These are phyloP conservation scores for Sarocladium strictum DNA, from an alignment of 2,329 filamentous ascomycete species.

Conservation along the genomic window DNA sequence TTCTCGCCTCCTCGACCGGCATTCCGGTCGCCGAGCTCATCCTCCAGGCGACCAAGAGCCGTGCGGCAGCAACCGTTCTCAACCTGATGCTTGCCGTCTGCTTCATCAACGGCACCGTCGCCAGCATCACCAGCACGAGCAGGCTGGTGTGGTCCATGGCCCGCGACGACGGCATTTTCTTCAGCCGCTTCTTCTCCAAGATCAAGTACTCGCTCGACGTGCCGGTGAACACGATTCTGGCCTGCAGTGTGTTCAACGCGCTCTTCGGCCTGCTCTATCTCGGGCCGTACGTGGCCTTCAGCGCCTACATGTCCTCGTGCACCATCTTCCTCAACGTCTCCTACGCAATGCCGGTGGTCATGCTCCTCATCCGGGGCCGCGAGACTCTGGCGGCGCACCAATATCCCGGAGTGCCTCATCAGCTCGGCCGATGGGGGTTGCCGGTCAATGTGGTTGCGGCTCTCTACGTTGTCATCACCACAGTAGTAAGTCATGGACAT, in stretches of 20 bases:
- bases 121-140: constrained; percentile 35
- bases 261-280: constrained; percentile 40
- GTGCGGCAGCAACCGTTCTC: constrained; percentile 32
- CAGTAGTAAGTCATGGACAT: constrained; percentile 24
- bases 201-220: constrained; percentile 33
- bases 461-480: constrained; percentile 32
- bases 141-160: constrained; percentile 40
- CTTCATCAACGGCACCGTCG: constrained; percentile 40
- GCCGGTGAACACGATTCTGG: constrained; percentile 33
- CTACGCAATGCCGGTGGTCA: constrained; percentile 35
- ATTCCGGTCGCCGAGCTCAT: constrained; percentile 42
- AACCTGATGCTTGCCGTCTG: constrained; percentile 35
- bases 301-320: constrained; percentile 37
- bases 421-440: constrained; percentile 23
- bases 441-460: constrained; percentile 25
- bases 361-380: constrained; percentile 30
- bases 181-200: constrained; percentile 27
- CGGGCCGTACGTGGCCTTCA: constrained; percentile 39
- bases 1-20: constrained; percentile 31
- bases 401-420: constrained; percentile 20
- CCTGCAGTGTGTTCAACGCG: constrained; percentile 36
- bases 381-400: constrained; percentile 21
- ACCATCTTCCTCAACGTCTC: constrained; percentile 41
- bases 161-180: constrained; percentile 33
- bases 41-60: constrained; percentile 33